phyloP scores from a whole-genome alignment of 495 filamentous ascomycete genomes.

The Aspergillus affinis region DNA sequence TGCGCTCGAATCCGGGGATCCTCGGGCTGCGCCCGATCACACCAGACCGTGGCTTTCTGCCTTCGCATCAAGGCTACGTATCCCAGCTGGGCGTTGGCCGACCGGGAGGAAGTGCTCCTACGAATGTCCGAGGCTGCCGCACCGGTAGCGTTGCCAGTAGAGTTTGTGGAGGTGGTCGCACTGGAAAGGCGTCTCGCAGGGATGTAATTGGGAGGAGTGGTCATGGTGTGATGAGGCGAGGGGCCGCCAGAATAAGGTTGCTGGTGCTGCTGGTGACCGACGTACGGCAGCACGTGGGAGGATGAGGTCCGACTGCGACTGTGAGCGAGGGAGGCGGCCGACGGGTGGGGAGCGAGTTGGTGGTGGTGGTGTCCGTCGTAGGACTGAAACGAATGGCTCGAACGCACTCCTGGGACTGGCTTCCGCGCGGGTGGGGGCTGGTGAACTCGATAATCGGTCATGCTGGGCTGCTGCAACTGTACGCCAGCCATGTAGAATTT shows the following conservation, averaged over 20 bases:
- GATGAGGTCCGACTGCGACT: constrained; percentile 62
- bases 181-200: constrained; percentile 68
- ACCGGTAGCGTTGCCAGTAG: constrained; percentile 46
- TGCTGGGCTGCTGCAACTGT: constrained; percentile 32
- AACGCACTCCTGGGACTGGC: constrained; percentile 29
- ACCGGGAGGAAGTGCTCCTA: constrained; percentile 70
- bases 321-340: constrained; percentile 33
- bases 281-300: constrained; percentile 55
- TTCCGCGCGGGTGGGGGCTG: constrained; percentile 38
- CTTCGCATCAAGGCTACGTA: constrained; percentile 94
- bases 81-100: constrained; percentile 57
- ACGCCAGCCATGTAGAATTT: constrained; percentile 30
- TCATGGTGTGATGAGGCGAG: constrained; percentile 33
- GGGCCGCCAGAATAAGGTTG: constrained; percentile 31
- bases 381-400: constrained; percentile 33
- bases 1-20: constrained; percentile 80
- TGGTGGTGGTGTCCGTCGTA: constrained; percentile 31
- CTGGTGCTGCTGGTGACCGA: constrained; percentile 28
- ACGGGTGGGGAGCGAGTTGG: constrained; percentile 33
- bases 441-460: constrained; percentile 47
- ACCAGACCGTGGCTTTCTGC: constrained; percentile 99
- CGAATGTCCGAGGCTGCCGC: constrained; percentile 58
- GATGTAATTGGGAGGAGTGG: constrained; percentile 29
- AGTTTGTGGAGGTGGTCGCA: constrained; percentile 67
- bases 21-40: constrained; percentile 89